Conservation (phyloP, 2,329 filamentous ascomycete species). For the Bipolaris oryzae region DNA sequence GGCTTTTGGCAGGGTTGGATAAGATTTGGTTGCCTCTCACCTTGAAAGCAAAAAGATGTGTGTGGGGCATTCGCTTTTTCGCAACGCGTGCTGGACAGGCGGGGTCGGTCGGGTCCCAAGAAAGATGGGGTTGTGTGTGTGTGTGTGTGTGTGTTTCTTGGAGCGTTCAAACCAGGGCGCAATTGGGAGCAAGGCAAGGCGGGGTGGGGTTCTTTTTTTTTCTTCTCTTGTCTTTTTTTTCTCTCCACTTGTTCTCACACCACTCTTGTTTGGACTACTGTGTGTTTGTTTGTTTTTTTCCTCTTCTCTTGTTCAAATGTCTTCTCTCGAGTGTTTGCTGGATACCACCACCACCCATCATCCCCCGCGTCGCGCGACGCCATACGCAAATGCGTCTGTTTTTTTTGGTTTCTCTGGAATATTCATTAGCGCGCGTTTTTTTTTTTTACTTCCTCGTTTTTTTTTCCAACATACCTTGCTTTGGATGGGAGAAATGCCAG, state of each 20-base stretch:
- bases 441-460: too few species aligned
- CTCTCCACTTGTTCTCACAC: background rate
- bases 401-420: too few species aligned
- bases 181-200: background rate
- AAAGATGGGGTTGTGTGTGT: background rate
- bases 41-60: background rate
- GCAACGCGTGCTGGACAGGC: background rate
- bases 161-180: conserved; percentile 6
- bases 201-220: background rate
- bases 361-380: too few species aligned
- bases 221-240: conserved; percentile 1
- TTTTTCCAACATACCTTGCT: background rate
- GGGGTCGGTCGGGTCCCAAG: background rate
- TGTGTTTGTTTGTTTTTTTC: background rate
- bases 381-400: too few species aligned
- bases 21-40: background rate
- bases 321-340: conserved; percentile 6
- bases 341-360: conserved; percentile 2
- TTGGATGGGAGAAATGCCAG: background rate
- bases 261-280: background rate
- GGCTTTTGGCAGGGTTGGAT: background rate
- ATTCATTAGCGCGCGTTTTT: too few species aligned
- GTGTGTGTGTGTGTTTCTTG: background rate
- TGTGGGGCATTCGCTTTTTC: background rate
- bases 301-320: background rate